Base-by-base conservation (phyloP, 73 alveolate genomes). In the Paramecium primaurelia region DNA sequence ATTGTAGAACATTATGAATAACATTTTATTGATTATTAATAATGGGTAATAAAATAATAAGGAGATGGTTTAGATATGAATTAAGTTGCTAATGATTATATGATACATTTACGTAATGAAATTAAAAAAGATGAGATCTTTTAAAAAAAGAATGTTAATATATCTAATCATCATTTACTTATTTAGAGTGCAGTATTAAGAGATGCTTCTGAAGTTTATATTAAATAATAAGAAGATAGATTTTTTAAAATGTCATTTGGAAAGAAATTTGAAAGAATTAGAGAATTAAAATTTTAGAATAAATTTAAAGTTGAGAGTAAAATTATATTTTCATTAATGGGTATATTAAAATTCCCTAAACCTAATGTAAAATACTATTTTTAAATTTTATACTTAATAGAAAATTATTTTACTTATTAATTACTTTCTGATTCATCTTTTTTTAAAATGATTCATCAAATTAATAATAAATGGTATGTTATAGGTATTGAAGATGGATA, bases 231-330 rank as follows among this genome's bases (percentile, higher is more conserved):
- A 18, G 87, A 73, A 40, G 87, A 73, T 12, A 73, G 44, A 40
- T 40, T 28, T 37, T 73, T 73, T 40, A 73, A 37, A 36, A 37
- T 37, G 34, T 40, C 59, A 22, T 73, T 37, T 34, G 87, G 87
- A 1, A 37, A 73, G 59, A 34, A 73, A 22, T 73, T 73, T 73
- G 87, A 73, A 26, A 34, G 87, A 73, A 73, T 73, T 0, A 73
- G 32, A 0, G 87, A 73, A 73, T 40, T 73, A 10, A 73, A 73
- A 40, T 73, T 73, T 73, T 28, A 73, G 59, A 73, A 59, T 40
- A 73, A 73, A 18, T 73, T 73, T 73, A 73, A 73, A 73, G 44
- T 73, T 0, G 87, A 73, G 20, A 73, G 87, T 37, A 73, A 73
- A 40, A 73, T 73, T 5, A 28, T 73, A 73, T 73, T 73, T 18